Conservation (phyloP, 2,329 filamentous ascomycete genomes). For the Apiospora pterosperma region DNA sequence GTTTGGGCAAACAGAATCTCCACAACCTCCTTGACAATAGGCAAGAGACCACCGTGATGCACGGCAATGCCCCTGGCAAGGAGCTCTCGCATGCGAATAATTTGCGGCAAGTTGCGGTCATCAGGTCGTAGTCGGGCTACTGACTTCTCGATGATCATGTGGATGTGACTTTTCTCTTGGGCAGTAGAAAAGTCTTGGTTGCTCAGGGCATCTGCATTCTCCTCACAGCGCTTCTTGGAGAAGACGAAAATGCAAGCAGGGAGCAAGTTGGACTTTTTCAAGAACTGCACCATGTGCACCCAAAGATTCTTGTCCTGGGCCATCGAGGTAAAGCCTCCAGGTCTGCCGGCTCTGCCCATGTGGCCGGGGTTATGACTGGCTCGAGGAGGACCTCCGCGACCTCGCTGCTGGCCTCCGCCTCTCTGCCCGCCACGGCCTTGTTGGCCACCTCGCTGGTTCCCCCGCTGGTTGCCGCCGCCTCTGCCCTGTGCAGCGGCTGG, state of each 20-base stretch:
- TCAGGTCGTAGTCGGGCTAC: slow-evolving; percentile 87
- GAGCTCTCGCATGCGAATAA: slow-evolving; percentile 80
- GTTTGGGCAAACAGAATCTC: slow-evolving; percentile 95
- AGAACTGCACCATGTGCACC: slow-evolving; percentile 90
- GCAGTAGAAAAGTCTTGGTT: slow-evolving; percentile 95
- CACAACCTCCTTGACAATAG: slow-evolving; percentile 96
- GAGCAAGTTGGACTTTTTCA: slow-evolving; percentile 81
- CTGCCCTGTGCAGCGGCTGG: slow-evolving; percentile 44
- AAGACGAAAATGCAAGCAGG: slow-evolving; percentile 98
- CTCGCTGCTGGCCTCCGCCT: slow-evolving; percentile 50
- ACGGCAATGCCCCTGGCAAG: slow-evolving; percentile 88
- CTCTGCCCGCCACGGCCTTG: slow-evolving; percentile 41
- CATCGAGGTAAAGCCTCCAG: slow-evolving; percentile 81
- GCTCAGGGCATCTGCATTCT: slow-evolving; percentile 91
- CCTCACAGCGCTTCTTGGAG: slow-evolving; percentile 95
- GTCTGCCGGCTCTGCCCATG: slow-evolving; percentile 83
- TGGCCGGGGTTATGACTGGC: slow-evolving; percentile 70
- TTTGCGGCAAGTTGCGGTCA: slow-evolving; percentile 87
- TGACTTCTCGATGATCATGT: slow-evolving; percentile 97
- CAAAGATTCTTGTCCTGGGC: slow-evolving; percentile 95
- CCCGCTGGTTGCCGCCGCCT: slow-evolving; percentile 45
- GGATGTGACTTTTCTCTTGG: slow-evolving; percentile 90
- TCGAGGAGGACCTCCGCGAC: slow-evolving; percentile 55
- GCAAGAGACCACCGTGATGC: slow-evolving; percentile 89
- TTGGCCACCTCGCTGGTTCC: slow-evolving; percentile 45